Percentiles rank a stretch among this genome's conserved stretches.
These are phyloP conservation scores for Pterocarpus macrocarpus DNA, from an alignment of 306 rosid species.

Conservation along the genomic window DNA sequence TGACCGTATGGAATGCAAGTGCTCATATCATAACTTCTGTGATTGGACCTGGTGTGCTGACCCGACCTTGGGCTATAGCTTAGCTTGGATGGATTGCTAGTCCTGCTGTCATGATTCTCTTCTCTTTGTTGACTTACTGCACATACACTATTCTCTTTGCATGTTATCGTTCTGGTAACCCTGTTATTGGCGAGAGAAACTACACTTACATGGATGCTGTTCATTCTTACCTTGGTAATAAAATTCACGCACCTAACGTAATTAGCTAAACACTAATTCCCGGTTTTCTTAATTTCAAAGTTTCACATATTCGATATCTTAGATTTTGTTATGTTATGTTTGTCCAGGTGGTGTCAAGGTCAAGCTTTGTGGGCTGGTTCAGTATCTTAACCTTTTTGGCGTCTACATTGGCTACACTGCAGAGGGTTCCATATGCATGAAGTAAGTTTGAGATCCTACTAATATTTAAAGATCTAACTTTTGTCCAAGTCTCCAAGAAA, in stretches of 20 bases:
- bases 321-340: neutral
- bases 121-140: neutral
- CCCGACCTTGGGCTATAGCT: neutral
- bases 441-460: slow-evolving; percentile 48
- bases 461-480: neutral
- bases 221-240: slow-evolving; percentile 58
- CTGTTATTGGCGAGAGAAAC: neutral
- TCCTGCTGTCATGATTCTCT: neutral
- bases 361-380: slow-evolving; percentile 65
- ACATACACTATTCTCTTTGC: neutral
- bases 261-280: neutral
- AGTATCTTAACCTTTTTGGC: slow-evolving; percentile 63
- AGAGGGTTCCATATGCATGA: slow-evolving; percentile 67
- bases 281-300: too few relatives aligned
- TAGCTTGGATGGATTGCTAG: neutral
- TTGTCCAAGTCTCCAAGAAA: too few relatives aligned
- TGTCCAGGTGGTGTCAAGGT: slow-evolving; percentile 57
- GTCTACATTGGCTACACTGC: slow-evolving; percentile 71
- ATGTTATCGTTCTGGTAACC: neutral
- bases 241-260: neutral
- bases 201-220: neutral
- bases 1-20: neutral
- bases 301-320: too few relatives aligned
- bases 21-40: neutral
- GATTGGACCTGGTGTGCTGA: neutral